Base-by-base conservation (phyloP, 768 basidiomycete species). In the Calocera cornea region DNA sequence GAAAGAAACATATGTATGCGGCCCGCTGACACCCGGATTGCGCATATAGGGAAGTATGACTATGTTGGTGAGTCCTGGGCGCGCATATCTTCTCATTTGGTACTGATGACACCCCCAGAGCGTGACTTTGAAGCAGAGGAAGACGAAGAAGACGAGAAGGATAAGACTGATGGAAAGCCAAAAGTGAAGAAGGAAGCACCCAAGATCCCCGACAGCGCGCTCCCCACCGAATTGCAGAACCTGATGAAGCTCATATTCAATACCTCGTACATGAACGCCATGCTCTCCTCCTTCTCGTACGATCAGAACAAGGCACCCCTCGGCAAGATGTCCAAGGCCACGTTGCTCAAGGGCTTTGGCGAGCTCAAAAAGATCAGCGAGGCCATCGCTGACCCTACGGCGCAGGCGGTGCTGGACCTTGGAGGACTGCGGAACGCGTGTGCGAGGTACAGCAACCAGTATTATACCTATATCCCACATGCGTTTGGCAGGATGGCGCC, bases 401-500 rank as follows among this genome's bases (percentile, higher is more conserved):
- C 82, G 24, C 78, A 77, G 66, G 69, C 73, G 0, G 80, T 79
- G 0, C 75, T 73, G 31, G 68, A 74, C n/a, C 69, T 76, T 41
- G 83, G 81, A 7, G 76, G 78, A 1, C 73, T 78, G 50, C 66
- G 67, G 1, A 66, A 70, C 11, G 84, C 84, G 2, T 82, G 80
- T 65, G 78, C 80, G 63, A 73, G 78, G 1, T 79, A 86, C 31
- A 85, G 80, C 41, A 76, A 79, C 33, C 73, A 76, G 41, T 86
- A 87, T 70, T 85, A 86, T 73, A 86, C 84, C 84, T 84, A 70
- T 66, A 86, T 87, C 63, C 85, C 85, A 1, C 85, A 86, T 73
- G 81, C 78, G n/a, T 86, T 86, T 69, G 84, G 84, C 24, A 76
- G 83, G 38, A 75, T 72, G 27, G 74, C 81, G 50, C 84, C 84